phyloP scores from a whole-genome alignment of 352 stramenopile species.

The Plasmopara viticola region DNA sequence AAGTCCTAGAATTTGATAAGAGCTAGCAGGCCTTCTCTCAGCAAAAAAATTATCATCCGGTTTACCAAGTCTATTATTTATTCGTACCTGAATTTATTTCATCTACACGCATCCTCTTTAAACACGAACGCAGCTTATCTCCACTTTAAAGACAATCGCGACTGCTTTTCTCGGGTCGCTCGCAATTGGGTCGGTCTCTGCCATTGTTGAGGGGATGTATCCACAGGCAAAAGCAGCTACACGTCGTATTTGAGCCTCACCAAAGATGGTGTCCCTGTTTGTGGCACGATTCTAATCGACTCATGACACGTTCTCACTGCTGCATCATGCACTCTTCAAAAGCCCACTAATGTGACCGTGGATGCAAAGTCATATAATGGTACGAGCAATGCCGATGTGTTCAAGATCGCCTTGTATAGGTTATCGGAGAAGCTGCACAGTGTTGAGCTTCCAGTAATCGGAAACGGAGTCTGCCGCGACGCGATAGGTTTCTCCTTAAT shows the following conservation, averaged over 20 bases:
- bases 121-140: neutral
- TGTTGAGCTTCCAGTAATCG: neutral
- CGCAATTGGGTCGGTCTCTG: slow-evolving; percentile 2
- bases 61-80: too few relatives aligned
- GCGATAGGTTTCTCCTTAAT: neutral
- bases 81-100: neutral
- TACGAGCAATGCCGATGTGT: neutral
- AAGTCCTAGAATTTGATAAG: too few relatives aligned
- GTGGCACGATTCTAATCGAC: neutral
- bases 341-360: neutral
- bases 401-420: too few relatives aligned
- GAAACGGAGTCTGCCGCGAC: neutral
- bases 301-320: neutral
- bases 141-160: slow-evolving; percentile 1
- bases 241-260: neutral
- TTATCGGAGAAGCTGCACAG: too few relatives aligned
- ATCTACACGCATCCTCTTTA: too few relatives aligned
- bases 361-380: neutral
- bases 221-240: neutral
- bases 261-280: neutral
- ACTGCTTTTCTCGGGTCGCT: slow-evolving; percentile 3
- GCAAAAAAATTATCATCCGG: too few relatives aligned
- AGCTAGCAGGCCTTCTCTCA: too few relatives aligned
- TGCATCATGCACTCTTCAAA: neutral
- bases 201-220: slow-evolving; percentile 30